Percentiles rank a stretch among this genome's conserved stretches.
phyloP scores from a whole-genome alignment of 768 basidiomycete genomes.

The Gymnopilus junonius region DNA sequence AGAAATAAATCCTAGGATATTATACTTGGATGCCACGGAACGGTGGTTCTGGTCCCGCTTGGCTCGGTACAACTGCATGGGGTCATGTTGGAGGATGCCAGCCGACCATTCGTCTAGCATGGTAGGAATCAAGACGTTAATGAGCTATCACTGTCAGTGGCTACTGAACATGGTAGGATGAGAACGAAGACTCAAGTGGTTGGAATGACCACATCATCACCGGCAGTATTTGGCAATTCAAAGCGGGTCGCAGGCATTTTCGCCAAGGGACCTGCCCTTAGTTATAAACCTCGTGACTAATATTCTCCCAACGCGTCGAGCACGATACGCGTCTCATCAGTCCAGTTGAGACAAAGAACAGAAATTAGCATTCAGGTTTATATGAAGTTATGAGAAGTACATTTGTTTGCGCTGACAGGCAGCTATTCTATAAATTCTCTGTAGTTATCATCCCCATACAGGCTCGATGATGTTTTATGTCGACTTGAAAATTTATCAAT shows the following conservation, averaged over 20 bases:
- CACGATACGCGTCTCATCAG: too few relatives aligned
- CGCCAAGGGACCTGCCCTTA: not conserved
- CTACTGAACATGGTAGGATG: not conserved
- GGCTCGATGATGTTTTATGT: too few relatives aligned
- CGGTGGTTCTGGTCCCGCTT: conserved; percentile 74
- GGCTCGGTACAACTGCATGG: conserved; percentile 85
- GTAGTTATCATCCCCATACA: too few relatives aligned
- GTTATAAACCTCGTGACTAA: not conserved
- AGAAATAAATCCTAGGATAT: conserved; percentile 95
- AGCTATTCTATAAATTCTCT: too few relatives aligned
- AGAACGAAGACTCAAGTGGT: not conserved
- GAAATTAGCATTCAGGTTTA: too few relatives aligned
- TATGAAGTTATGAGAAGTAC: too few relatives aligned
- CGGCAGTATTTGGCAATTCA: not conserved
- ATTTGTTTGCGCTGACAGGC: too few relatives aligned
- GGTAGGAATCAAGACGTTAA: not conserved
- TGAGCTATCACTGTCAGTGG: not conserved
- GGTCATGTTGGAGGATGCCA: conserved; percentile 60
- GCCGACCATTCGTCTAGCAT: conserved; percentile 11
- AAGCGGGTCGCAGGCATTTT: not conserved
- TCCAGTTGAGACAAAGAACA: too few relatives aligned
- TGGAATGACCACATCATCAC: not conserved
- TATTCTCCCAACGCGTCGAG: not conserved
- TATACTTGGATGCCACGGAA: conserved; percentile 80
- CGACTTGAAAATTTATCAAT: too few relatives aligned